phyloP scores from a whole-genome alignment of 768 basidiomycete genomes.

The Tulasnella sp. region DNA sequence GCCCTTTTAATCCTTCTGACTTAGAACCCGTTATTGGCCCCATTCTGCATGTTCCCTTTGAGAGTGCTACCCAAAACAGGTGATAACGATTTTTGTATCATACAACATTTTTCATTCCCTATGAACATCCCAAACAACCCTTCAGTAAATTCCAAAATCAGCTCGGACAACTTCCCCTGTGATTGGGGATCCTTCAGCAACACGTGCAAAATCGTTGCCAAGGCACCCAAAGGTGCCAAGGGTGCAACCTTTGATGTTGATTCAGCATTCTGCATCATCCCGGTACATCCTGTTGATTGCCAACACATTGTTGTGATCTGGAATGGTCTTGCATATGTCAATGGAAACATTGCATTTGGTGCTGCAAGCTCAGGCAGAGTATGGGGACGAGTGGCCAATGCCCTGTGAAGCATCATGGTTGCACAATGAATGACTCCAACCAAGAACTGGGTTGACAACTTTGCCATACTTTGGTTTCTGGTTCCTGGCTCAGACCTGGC shows the following conservation, averaged over 20 bases:
- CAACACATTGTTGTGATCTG: constrained; percentile 35
- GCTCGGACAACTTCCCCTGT: constrained; percentile 38
- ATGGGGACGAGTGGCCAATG: constrained; percentile 40
- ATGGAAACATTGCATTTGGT: constrained; percentile 40
- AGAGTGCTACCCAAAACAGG: background rate
- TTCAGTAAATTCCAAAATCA: constrained; percentile 40
- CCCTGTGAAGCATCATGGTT: constrained; percentile 38
- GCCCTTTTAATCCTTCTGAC: background rate
- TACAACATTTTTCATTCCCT: constrained; percentile 42
- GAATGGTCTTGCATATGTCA: constrained; percentile 38
- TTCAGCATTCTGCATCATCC: constrained; percentile 40
- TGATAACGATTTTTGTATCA: background rate
- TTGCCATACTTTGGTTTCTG: constrained; percentile 36
- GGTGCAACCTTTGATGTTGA: constrained; percentile 44
- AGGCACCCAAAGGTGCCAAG: constrained; percentile 39
- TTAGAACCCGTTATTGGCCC: background rate
- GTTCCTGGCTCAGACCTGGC: constrained; percentile 31
- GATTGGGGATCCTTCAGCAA: constrained; percentile 44
- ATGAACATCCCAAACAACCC: constrained; percentile 31
- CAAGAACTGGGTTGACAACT: constrained; percentile 45
- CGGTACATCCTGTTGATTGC: constrained; percentile 38
- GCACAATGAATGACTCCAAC: constrained; percentile 32
- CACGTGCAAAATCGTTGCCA: constrained; percentile 35
- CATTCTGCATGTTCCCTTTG: background rate
- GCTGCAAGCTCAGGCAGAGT: constrained; percentile 37